Percentiles rank a stretch among this genome's conserved stretches.
These are phyloP conservation scores for Ascodesmis nigricans DNA, from an alignment of 495 filamentous ascomycete genomes.

Conservation along the genomic window DNA sequence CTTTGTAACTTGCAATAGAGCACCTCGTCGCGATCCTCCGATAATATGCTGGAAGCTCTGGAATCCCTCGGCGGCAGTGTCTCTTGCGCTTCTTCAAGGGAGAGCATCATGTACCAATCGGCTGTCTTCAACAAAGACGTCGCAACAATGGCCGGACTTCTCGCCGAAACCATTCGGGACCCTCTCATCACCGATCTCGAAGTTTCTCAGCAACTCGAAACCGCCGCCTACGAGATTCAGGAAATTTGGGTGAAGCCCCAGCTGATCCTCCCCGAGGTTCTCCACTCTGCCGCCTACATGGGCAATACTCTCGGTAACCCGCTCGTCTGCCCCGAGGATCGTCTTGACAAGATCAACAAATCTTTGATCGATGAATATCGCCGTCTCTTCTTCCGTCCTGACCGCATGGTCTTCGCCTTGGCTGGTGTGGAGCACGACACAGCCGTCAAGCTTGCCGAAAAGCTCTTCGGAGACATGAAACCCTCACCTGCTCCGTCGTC, in stretches of 20 bases:
- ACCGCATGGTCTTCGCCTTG: slow-evolving; percentile 83
- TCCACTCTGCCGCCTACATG: slow-evolving; percentile 86
- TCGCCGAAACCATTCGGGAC: slow-evolving; percentile 87
- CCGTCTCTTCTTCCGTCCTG: slow-evolving; percentile 63
- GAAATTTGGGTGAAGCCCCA: slow-evolving; percentile 98
- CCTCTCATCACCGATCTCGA: slow-evolving; percentile 80
- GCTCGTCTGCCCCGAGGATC: slow-evolving; percentile 69
- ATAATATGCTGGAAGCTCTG: slow-evolving; percentile 67
- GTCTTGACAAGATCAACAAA: slow-evolving; percentile 53
- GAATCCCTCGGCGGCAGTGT: slow-evolving; percentile 85
- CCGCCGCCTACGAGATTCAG: slow-evolving; percentile 80
- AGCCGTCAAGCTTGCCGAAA: slow-evolving; percentile 56
- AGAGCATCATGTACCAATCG: slow-evolving; percentile 96
- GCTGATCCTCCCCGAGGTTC: slow-evolving; percentile 80
- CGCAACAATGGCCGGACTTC: slow-evolving; percentile 54
- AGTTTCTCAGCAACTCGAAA: slow-evolving; percentile 63
- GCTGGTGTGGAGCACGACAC: slow-evolving; percentile 68
- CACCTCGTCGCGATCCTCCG: slow-evolving; percentile 45
- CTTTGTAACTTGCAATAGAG: slow-evolving; percentile 26
- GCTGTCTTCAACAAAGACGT: slow-evolving; percentile 94
- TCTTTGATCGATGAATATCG: slow-evolving; percentile 57
- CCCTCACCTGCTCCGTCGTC: slow-evolving; percentile 8
- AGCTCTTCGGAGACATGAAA: slow-evolving; percentile 83
- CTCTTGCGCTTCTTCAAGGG: slow-evolving; percentile 83
- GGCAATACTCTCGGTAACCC: slow-evolving; percentile 91